A percentile compares a stretch with the other conserved stretches of the same genome.
Evolutionary conservation across 306 rosid species (phyloP).

Genomic region (Sechiopsis laciniata): DNA sequence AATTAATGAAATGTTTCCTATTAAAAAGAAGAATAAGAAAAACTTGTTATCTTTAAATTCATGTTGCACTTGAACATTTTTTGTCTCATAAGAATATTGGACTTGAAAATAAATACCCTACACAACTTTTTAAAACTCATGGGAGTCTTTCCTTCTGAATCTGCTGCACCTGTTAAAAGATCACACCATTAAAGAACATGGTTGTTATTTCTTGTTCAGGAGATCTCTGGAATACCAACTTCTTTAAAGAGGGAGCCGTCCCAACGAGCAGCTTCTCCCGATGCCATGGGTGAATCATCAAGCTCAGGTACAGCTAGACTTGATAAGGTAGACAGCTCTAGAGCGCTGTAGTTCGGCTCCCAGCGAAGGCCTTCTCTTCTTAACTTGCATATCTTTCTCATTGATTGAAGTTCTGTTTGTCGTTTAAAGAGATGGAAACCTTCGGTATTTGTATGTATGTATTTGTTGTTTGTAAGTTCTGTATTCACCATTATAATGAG

Average conservation of each 20-base stretch:
- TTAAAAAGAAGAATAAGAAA: no score
- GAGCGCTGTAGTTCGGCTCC: constrained; percentile 34
- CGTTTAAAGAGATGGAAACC: not conserved
- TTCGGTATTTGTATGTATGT: not conserved
- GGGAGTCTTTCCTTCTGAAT: constrained; percentile 1
- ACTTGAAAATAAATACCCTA: not conserved
- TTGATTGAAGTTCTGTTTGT: not conserved
- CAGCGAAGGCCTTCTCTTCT: constrained; percentile 17
- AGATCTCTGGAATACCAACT: constrained; percentile 75
- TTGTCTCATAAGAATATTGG: not conserved
- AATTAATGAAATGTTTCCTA: no score
- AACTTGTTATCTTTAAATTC: not conserved
- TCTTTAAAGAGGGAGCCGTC: constrained; percentile 65
- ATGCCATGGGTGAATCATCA: constrained; percentile 89
- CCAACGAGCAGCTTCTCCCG: constrained; percentile 75
- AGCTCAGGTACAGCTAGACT: constrained; percentile 84
- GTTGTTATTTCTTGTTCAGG: constrained; percentile 35
- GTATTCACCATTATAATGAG: no score
- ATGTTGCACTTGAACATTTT: not conserved
- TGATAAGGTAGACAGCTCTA: constrained; percentile 65
- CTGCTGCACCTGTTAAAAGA: not conserved
- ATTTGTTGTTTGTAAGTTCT: not conserved
- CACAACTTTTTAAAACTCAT: not conserved
- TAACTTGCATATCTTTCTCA: not conserved
- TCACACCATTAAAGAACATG: not conserved